These are phyloP conservation scores for Thelonectria olida DNA, from an alignment of 2,329 filamentous ascomycete species.

Conservation along the genomic window DNA sequence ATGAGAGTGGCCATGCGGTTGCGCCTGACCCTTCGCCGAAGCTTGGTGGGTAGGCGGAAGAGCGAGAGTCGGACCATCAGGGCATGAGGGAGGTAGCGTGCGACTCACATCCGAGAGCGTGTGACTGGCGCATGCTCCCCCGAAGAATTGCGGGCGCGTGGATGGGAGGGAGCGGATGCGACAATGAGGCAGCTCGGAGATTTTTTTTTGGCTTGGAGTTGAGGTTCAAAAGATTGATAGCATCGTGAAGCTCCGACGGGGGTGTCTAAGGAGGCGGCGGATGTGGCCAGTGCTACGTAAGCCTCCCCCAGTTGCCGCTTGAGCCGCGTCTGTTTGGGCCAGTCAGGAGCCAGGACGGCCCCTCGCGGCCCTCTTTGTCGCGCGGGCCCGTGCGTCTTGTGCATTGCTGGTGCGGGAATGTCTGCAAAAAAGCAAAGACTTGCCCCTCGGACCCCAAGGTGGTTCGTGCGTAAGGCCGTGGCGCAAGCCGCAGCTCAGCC, in stretches of 20 bases:
- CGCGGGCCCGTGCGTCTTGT: background rate
- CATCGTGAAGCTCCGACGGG: background rate
- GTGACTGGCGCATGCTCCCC: slow-evolving; percentile 37
- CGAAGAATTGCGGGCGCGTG: background rate
- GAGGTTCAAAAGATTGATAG: background rate
- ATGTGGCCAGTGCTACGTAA: slow-evolving; percentile 21
- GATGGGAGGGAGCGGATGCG: slow-evolving; percentile 11
- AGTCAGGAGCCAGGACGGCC: slow-evolving; percentile 20
- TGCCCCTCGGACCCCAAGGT: slow-evolving; percentile 4
- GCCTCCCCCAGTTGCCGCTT: slow-evolving; percentile 14
- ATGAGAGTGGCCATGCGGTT: slow-evolving; percentile 66
- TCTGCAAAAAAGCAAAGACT: slow-evolving; percentile 2
- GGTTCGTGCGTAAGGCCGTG: slow-evolving; percentile 33
- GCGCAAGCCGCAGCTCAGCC: slow-evolving; percentile 27
- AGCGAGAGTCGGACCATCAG: slow-evolving; percentile 54
- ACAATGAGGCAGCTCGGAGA: background rate
- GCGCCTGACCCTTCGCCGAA: slow-evolving; percentile 66
- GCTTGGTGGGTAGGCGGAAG: slow-evolving; percentile 64
- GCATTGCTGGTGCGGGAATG: background rate
- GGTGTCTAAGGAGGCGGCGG: background rate
- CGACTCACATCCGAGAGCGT: slow-evolving; percentile 31
- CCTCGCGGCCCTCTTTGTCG: background rate
- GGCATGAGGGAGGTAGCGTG: slow-evolving; percentile 31
- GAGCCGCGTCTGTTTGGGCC: slow-evolving; percentile 29
- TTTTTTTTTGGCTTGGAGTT: background rate